Evolutionary conservation across 176 grass and related monocot genomes (phyloP), one percentile per base, ranked within the genome.

Genomic region (Coix lacrymajobi): DNA sequence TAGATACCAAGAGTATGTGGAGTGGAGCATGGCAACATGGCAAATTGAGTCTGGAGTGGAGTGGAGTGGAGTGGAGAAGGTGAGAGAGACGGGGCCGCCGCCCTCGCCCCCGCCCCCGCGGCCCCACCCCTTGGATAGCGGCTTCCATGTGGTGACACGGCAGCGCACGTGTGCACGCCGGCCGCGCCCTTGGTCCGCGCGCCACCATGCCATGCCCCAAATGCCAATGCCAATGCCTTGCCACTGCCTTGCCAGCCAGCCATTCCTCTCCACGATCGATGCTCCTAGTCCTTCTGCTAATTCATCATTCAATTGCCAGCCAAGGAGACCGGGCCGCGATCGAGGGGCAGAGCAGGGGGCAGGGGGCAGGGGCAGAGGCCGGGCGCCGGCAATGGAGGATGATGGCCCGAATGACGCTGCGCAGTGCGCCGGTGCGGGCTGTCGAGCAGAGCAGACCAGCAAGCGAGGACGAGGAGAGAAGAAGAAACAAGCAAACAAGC

Each of bases 81-180:
- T n/a, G 44, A 34, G 31, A 12, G 76, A 2, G 34, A 14, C 71
- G 39, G 80, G 87, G 25, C 69, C 66, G 65, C 37, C 43, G 68
- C 54, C 78, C 85, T 48, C 69, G 4, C 56, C 8, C 54, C 39
- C 39, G 10, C 79, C 33, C 33, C 33, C 33, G 4, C 73, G 66
- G n/a, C n/a, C n/a, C n/a, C n/a, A n/a, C n/a, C 72, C 46, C 90
- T 85, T 11, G 10, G 63, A 75, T 68, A 58, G 60, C 66, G 63
- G 67, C 72, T 86, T 84, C 74, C 87, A 85, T 92, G 85, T 92
- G 88, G 69, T 87, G 84, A 89, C 90, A 93, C 90, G 86, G 80
- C 78, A 79, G 81, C 87, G 92, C 90, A 94, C 92, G 92, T 90
- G 94, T 96, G 93, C 90, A 88, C 68, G 60, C 81, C 86, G 79